These are phyloP conservation scores for Monilinia laxa DNA, from an alignment of 2,329 filamentous ascomycete genomes.

Conservation along the genomic window DNA sequence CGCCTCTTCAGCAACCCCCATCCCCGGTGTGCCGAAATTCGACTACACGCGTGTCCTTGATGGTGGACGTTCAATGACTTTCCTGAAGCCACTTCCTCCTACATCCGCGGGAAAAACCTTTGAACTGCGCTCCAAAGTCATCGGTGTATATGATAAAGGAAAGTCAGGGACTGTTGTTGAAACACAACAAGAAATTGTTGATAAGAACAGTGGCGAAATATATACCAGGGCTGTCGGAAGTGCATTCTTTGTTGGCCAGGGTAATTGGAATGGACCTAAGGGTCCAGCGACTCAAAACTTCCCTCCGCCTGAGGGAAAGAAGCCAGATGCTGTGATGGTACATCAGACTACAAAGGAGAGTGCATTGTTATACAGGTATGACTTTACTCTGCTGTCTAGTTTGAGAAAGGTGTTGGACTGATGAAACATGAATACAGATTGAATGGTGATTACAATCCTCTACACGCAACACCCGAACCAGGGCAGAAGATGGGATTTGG, in stretches of 20 bases:
- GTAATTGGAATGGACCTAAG: slow-evolving; percentile 85
- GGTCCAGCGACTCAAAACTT: slow-evolving; percentile 77
- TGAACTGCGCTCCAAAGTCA: slow-evolving; percentile 61
- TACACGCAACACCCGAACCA: slow-evolving; percentile 83
- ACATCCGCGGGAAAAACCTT: slow-evolving; percentile 61
- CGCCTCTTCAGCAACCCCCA: slow-evolving; percentile 51
- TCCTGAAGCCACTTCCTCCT: slow-evolving; percentile 62
- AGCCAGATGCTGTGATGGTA: slow-evolving; percentile 68
- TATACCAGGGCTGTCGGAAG: slow-evolving; percentile 60
- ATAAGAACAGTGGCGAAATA: slow-evolving; percentile 56
- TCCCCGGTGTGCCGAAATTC: slow-evolving; percentile 65
- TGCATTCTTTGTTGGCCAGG: slow-evolving; percentile 68
- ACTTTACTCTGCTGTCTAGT: background rate
- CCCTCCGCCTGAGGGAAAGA: slow-evolving; percentile 69
- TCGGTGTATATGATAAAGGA: slow-evolving; percentile 73
- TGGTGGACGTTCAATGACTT: slow-evolving; percentile 63
- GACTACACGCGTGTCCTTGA: slow-evolving; percentile 64
- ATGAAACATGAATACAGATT: slow-evolving; percentile 54
- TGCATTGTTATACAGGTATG: slow-evolving; percentile 68
- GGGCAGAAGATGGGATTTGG: slow-evolving; percentile 89
- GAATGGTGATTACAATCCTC: slow-evolving; percentile 92
- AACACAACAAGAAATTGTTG: slow-evolving; percentile 64
- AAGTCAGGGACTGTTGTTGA: slow-evolving; percentile 68
- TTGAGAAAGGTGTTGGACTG: background rate
- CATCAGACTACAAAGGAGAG: slow-evolving; percentile 72